phyloP scores from a whole-genome alignment of 306 rosid species.

The Cicer yamashitae region DNA sequence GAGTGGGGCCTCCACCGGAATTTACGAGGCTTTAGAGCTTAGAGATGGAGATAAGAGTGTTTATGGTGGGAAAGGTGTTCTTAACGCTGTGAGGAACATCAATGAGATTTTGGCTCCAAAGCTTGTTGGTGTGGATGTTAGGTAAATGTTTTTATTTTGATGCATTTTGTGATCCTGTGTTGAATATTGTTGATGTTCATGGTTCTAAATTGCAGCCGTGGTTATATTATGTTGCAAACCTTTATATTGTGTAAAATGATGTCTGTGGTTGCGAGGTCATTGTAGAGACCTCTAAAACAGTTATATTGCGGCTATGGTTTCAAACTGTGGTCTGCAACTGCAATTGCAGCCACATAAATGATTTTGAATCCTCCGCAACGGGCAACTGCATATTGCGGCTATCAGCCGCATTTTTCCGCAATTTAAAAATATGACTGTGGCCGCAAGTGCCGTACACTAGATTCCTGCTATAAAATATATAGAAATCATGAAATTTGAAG shows the following conservation, averaged over 20 bases:
- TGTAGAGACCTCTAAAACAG: too few species aligned
- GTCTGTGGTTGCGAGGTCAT: too few species aligned
- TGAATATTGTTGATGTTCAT: not conserved
- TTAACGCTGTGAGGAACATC: slow-evolving; percentile 78
- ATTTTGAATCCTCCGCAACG: too few species aligned
- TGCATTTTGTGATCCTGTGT: not conserved
- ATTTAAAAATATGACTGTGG: too few species aligned
- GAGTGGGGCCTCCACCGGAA: slow-evolving; percentile 97
- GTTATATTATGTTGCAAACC: too few species aligned
- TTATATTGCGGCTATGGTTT: too few species aligned
- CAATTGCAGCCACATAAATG: too few species aligned
- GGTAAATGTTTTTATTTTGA: slow-evolving; percentile 49
- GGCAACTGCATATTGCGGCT: too few species aligned
- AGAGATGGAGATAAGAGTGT: slow-evolving; percentile 84
- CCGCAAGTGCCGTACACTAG: not conserved
- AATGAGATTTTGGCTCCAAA: slow-evolving; percentile 80
- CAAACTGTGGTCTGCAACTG: too few species aligned
- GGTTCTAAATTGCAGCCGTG: too few species aligned
- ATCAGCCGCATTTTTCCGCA: too few species aligned
- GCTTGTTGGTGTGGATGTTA: slow-evolving; percentile 84
- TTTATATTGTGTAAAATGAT: too few species aligned
- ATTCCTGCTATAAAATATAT: not conserved
- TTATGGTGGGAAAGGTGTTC: slow-evolving; percentile 96
- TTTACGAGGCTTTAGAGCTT: slow-evolving; percentile 97
- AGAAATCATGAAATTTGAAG: not conserved